Evolutionary conservation across 1,284 basidiomycete species (phyloP).

Genomic region (Amylostereum chailletii): DNA sequence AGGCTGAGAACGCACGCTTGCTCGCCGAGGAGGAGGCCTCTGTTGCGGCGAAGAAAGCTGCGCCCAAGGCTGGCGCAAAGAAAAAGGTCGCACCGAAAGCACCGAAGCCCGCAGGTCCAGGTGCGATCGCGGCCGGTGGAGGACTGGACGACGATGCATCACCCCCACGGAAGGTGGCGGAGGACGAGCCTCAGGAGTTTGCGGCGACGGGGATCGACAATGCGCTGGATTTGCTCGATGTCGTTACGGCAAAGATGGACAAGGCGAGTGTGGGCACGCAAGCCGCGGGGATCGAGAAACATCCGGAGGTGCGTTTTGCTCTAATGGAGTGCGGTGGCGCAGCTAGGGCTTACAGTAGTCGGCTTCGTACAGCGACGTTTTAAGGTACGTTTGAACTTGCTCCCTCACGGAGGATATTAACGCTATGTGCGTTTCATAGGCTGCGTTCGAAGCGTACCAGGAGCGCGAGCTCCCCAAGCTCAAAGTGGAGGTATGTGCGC

Average conservation of each 20-base stretch:
- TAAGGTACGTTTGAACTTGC: slow-evolving; percentile 42
- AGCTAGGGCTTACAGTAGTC: slow-evolving; percentile 7
- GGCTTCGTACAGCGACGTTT: slow-evolving; percentile 57
- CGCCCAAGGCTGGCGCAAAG: slow-evolving; percentile 60
- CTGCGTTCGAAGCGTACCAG: slow-evolving; percentile 87
- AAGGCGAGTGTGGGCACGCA: slow-evolving; percentile 81
- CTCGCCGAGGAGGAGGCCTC: slow-evolving; percentile 82
- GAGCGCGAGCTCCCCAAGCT: slow-evolving; percentile 80
- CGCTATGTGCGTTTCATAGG: slow-evolving; percentile 29
- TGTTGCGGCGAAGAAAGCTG: slow-evolving; percentile 46
- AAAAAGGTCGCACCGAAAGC: slow-evolving; percentile 31
- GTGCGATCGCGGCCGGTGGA: slow-evolving; percentile 70
- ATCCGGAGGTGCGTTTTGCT: slow-evolving; percentile 74
- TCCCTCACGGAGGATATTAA: background rate
- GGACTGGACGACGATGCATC: slow-evolving; percentile 24
- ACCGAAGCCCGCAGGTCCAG: slow-evolving; percentile 59
- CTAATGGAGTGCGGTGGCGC: slow-evolving; percentile 5
- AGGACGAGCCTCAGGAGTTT: slow-evolving; percentile 57
- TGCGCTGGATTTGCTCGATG: slow-evolving; percentile 81
- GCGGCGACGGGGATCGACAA: slow-evolving; percentile 87
- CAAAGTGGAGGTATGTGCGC: slow-evolving; percentile 54
- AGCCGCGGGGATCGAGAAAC: slow-evolving; percentile 82
- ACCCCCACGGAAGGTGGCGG: slow-evolving; percentile 12
- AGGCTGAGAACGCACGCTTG: slow-evolving; percentile 67
- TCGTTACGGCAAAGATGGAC: slow-evolving; percentile 88